These are phyloP conservation scores for Viridothelium virens DNA, from an alignment of 495 filamentous ascomycete genomes.

Conservation along the genomic window DNA sequence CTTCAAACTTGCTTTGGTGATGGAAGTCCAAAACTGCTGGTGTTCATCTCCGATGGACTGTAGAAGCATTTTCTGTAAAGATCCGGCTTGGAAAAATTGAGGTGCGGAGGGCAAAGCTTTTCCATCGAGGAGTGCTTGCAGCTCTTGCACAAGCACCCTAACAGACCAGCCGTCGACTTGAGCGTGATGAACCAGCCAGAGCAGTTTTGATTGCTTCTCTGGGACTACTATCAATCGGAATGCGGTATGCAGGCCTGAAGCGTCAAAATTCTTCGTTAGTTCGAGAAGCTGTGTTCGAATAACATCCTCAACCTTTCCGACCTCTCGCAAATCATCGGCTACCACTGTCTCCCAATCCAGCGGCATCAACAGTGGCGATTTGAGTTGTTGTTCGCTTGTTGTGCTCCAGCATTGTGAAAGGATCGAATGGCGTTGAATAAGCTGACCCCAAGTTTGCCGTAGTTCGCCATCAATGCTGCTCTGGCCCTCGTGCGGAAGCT, in stretches of 20 bases:
- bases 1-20: not conserved
- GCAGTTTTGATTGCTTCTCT: not conserved
- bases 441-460: not conserved
- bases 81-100: not conserved
- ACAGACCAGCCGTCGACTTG: conserved; percentile 20
- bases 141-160: conserved; percentile 15
- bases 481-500: not conserved
- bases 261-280: not conserved
- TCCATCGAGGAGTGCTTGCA: conserved; percentile 6
- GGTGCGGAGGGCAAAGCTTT: not conserved
- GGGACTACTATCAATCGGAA: not conserved
- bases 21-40: not conserved
- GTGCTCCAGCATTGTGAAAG: not conserved
- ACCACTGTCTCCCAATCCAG: not conserved
- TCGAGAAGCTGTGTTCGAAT: not conserved
- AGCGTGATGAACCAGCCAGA: conserved; percentile 20
- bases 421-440: not conserved
- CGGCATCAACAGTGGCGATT: not conserved
- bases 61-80: not conserved
- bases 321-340: not conserved
- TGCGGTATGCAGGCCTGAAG: not conserved
- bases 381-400: not conserved
- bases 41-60: not conserved
- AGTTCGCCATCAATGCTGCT: not conserved
- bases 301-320: not conserved